Percentiles rank a stretch among this genome's conserved stretches.
Evolutionary conservation across 1,284 basidiomycete genomes (phyloP).

Genomic region (Sanghuangporus sanghuang): DNA sequence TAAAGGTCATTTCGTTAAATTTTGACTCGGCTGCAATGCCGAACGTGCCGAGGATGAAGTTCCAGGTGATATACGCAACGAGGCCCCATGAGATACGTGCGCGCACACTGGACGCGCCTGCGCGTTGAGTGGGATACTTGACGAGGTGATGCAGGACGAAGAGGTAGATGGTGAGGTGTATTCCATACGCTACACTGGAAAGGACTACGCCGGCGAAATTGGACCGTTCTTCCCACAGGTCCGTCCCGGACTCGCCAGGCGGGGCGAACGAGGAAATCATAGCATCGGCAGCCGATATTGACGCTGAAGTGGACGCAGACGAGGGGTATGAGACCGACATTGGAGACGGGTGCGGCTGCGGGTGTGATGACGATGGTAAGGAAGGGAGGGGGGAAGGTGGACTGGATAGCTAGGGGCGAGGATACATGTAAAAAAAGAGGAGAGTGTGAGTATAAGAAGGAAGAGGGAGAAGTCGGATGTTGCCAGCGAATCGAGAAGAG

Average conservation of each 20-base stretch:
- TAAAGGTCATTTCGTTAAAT: conserved; percentile 16
- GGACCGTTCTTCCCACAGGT: conserved; percentile 18
- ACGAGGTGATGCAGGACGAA: conserved; percentile 17
- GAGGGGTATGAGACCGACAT: conserved; percentile 7
- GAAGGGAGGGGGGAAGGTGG: background rate
- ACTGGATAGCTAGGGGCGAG: background rate
- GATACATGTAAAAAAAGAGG: background rate
- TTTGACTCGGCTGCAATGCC: conserved; percentile 10
- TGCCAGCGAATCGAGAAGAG: background rate
- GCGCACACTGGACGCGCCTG: background rate
- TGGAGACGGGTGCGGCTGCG: background rate
- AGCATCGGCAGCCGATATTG: background rate
- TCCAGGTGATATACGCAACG: conserved; percentile 17
- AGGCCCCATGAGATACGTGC: conserved; percentile 12
- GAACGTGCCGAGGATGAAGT: conserved; percentile 15
- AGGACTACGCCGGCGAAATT: conserved; percentile 16
- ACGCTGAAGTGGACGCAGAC: background rate
- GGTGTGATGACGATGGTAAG: background rate
- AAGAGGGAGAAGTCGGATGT: background rate
- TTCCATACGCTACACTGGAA: conserved; percentile 15
- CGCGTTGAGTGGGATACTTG: conserved; percentile 9
- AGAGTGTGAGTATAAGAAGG: background rate
- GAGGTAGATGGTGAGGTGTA: conserved; percentile 16
- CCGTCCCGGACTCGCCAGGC: conserved; percentile 12
- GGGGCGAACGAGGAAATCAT: conserved; percentile 11